These are phyloP conservation scores for Sphaceloma murrayae DNA, from an alignment of 2,329 filamentous ascomycete genomes.

Conservation along the genomic window DNA sequence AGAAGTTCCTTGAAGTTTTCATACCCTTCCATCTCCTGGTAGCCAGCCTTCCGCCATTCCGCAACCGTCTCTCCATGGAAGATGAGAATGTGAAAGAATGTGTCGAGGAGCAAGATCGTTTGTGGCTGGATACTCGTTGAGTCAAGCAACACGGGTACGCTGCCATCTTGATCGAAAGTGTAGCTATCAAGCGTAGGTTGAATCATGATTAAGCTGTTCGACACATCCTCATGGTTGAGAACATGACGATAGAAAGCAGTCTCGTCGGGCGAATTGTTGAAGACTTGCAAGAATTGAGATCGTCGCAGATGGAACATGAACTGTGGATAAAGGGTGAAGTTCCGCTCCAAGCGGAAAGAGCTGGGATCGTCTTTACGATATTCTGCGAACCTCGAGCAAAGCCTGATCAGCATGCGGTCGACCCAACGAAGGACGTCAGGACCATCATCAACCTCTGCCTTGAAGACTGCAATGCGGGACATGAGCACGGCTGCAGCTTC, in stretches of 20 bases:
- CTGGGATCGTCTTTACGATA: conserved; percentile 97
- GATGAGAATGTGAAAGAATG: conserved; percentile 98
- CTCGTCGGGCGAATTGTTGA: conserved; percentile 98
- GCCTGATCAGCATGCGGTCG: conserved; percentile 91
- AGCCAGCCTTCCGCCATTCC: conserved; percentile 95
- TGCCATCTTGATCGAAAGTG: conserved; percentile 89
- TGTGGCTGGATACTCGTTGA: conserved; percentile 93
- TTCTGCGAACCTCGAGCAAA: conserved; percentile 94
- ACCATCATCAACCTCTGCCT: conserved; percentile 94
- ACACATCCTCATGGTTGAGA: conserved; percentile 91
- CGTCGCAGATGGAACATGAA: conserved; percentile 99
- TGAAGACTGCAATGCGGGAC: conserved; percentile 98
- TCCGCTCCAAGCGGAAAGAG: conserved; percentile 94
- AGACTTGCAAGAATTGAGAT: conserved; percentile 96
- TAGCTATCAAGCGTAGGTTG: conserved; percentile 96
- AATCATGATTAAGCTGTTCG: conserved; percentile 97
- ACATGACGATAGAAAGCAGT: conserved; percentile 98
- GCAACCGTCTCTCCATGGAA: conserved; percentile 98
- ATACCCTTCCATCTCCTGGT: conserved; percentile 96
- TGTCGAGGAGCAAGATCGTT: conserved; percentile 88
- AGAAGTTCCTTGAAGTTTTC: conserved; percentile 86
- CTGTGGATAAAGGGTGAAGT: conserved; percentile 96
- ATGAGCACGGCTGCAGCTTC: conserved; percentile 96
- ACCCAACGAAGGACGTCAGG: conserved; percentile 98
- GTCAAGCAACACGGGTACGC: conserved; percentile 86